Conservation (phyloP, 2,329 filamentous ascomycete genomes). For the Ophidiomyces ophidiicola region DNA sequence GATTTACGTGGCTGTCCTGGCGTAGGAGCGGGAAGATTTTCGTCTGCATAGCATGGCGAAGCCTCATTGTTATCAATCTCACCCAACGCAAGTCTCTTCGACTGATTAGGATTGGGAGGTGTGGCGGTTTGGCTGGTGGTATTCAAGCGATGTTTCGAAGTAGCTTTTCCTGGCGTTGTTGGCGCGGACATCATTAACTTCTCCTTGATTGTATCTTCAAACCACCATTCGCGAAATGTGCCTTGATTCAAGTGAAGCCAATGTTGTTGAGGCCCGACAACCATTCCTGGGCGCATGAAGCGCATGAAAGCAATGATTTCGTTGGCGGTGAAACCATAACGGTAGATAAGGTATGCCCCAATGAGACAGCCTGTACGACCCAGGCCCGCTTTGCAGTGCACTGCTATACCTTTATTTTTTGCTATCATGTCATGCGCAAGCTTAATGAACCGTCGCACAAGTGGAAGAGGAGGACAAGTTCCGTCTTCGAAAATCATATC, state of each 20-base stretch:
- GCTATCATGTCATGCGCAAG: slow-evolving; percentile 91
- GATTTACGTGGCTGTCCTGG: slow-evolving; percentile 92
- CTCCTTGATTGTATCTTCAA: slow-evolving; percentile 65
- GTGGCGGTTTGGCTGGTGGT: slow-evolving; percentile 64
- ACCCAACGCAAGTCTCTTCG: slow-evolving; percentile 72
- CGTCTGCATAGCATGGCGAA: slow-evolving; percentile 44
- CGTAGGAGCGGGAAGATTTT: slow-evolving; percentile 87
- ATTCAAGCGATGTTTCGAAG: slow-evolving; percentile 45
- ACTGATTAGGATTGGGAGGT: slow-evolving; percentile 65
- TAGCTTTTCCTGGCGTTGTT: slow-evolving; percentile 41
- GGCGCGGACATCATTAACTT: slow-evolving; percentile 51
- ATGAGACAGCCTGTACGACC: slow-evolving; percentile 93
- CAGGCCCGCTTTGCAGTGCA: slow-evolving; percentile 96
- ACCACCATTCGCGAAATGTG: slow-evolving; percentile 97
- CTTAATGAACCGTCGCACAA: slow-evolving; percentile 91
- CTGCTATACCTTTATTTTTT: slow-evolving; percentile 83
- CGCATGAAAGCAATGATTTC: slow-evolving; percentile 97
- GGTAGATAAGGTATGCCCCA: slow-evolving; percentile 93
- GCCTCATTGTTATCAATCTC: slow-evolving; percentile 77
- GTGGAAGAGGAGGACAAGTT: slow-evolving; percentile 75
- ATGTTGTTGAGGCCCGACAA: slow-evolving; percentile 95
- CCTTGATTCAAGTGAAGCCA: slow-evolving; percentile 97
- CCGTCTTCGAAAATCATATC: slow-evolving; percentile 99
- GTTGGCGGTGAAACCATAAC: slow-evolving; percentile 92
- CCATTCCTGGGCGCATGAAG: slow-evolving; percentile 98